Evolutionary conservation across 2,329 filamentous ascomycete species (phyloP), one percentile per base, ranked within the genome.

Genomic region (Monilinia fructigena): DNA sequence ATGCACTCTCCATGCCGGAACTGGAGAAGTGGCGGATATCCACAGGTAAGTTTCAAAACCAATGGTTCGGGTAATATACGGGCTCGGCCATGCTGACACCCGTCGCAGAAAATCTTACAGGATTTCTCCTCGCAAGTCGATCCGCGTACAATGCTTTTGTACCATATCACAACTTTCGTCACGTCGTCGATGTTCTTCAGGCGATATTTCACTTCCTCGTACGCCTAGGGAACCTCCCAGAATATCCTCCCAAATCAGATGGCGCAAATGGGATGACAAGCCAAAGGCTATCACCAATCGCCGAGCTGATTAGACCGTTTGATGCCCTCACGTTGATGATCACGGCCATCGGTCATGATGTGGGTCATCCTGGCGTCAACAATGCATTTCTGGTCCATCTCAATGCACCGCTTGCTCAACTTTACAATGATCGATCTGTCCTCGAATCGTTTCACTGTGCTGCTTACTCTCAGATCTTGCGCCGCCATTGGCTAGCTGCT

Each of bases 381-480:
- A 99, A 99, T 76, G 93, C 94, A 40, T 99, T 99, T 76, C 82
- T 99, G 6, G 88, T 97, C 23, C 93, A 91, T 42, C 85, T 97
- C 42, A 97, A 97, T 76, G 91, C 95, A 23, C 94, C 95, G 1
- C 82, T 99, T 38, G 95, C 95, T 16, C 93, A 97, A 77, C 82
- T 98, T 18, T 99, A 98, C 81, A 98, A 98, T 75, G 95, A 99
- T 77, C 91, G 91, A 66, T 98, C 95, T 0, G 95, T 99, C 20
- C 83, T 99, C 48, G 95, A 99, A 78, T 96, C 94, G 0, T 99
- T 98, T 74, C 95, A 99, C 76, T 97, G 95, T 75, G 95, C 95
- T 1, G 95, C 95, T 2, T 99, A 94, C 75, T 97, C 93, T 0
- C 95, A 98, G 75, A 97, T 99, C 50, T 85, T 99, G 53, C 89